Base-by-base conservation (phyloP, 2,329 filamentous ascomycete genomes). In the Basipetospora chlamydospora region DNA sequence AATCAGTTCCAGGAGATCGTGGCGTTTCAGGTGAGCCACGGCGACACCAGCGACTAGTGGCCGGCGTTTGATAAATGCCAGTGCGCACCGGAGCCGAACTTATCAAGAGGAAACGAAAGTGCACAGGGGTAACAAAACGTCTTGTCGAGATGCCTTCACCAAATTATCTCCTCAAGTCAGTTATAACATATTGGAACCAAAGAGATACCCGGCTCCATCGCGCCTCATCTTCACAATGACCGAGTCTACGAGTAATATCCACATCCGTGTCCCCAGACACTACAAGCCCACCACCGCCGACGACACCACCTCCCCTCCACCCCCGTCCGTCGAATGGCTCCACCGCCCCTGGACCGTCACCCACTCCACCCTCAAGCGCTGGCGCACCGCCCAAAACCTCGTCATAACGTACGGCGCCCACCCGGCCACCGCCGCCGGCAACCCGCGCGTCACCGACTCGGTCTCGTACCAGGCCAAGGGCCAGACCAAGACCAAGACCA, bases 361-460 rank as follows among this genome's bases (percentile, higher is more conserved):
- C 9, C 78, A 85, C 59, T 81, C 76, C 4, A 83, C 79, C 5
- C 71, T 86, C 9, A 60, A 70, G 43, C 86, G 90, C 80, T 92
- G 84, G 84, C 75, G 75, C 47, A 69, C 71, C 32, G 77, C 80
- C 37, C 77, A 76, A 52, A 90, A 90, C 57, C 82, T 92, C 11
- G 69, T 70, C 48, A 88, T 92, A 53, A 80, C 74, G 23, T 92
- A 92, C 64, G 70, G 58, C 8, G 54, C 67, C 1, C 64, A 81
- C 7, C 49, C 57, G 9, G 41, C 53, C 18, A 42, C 53, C 44
- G 12, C 42, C 41, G 58, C 62, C 28, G 59, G 62, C 38, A 53
- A 55, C 16, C 38, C 51, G 4, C 63, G 67, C 40, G 58, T 88
- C 42, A 76, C 85, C 53, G 83, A 90, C 55, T 54, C 78, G 3